phyloP scores from a whole-genome alignment of 805 yeast species.

The Limtongozyma cylindracea region DNA sequence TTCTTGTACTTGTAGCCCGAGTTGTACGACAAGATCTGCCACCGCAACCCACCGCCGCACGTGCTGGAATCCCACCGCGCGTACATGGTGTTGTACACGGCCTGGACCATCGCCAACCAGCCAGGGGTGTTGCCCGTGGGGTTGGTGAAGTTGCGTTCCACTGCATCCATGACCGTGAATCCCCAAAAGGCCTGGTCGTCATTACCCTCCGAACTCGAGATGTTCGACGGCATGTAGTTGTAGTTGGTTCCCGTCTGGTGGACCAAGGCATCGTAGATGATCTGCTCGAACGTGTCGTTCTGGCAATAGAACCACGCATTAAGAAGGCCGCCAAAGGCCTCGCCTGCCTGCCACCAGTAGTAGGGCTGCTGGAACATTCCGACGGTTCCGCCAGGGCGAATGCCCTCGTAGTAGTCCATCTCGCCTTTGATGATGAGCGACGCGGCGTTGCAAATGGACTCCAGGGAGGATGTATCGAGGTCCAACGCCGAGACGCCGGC shows the following conservation, averaged over 20 bases:
- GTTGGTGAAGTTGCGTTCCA: slow-evolving; percentile 64
- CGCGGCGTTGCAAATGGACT: slow-evolving; percentile 23
- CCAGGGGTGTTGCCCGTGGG: slow-evolving; percentile 28
- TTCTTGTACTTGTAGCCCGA: slow-evolving; percentile 87
- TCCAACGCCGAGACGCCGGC: slow-evolving; percentile 1
- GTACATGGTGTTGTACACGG: slow-evolving; percentile 79
- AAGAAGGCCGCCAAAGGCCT: slow-evolving; percentile 72
- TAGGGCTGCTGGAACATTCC: slow-evolving; percentile 82
- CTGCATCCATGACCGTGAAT: slow-evolving; percentile 74
- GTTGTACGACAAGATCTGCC: slow-evolving; percentile 94
- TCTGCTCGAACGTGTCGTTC: slow-evolving; percentile 36
- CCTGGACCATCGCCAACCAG: slow-evolving; percentile 74
- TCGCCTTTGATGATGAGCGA: slow-evolving; percentile 41
- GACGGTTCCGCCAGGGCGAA: slow-evolving; percentile 41
- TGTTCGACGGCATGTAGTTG: slow-evolving; percentile 73
- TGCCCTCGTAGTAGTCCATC: slow-evolving; percentile 61
- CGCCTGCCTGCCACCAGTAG: slow-evolving; percentile 99
- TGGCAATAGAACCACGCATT: slow-evolving; percentile 55
- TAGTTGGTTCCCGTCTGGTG: slow-evolving; percentile 35
- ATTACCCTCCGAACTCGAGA: slow-evolving; percentile 83
- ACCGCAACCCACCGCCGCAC: slow-evolving; percentile 81
- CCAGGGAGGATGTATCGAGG: slow-evolving; percentile 12
- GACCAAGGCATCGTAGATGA: slow-evolving; percentile 33
- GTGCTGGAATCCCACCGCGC: slow-evolving; percentile 53
- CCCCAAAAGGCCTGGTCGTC: slow-evolving; percentile 99